Conservation (phyloP, 1,284 basidiomycete species). For the Ceratobasidium sp. region DNA sequence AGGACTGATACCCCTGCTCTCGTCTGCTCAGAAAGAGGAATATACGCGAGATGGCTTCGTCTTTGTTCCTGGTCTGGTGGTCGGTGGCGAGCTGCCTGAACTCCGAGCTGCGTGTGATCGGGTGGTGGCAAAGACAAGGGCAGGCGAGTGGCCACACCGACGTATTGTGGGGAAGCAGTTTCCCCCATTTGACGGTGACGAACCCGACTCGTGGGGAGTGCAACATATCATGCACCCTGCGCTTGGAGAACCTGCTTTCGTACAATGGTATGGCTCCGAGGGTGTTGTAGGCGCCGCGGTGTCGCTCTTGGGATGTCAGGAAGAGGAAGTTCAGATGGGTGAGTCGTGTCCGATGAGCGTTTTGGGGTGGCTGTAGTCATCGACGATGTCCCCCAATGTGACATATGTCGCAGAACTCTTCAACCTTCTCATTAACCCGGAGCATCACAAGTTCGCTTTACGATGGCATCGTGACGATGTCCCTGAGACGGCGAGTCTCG, state of each 20-base stretch:
- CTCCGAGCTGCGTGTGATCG: conserved; percentile 66
- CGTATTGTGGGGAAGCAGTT: conserved; percentile 85
- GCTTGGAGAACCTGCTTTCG: conserved; percentile 68
- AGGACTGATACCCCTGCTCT: conserved; percentile 36
- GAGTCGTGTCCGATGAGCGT: conserved; percentile 49
- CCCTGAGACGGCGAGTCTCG: conserved; percentile 66
- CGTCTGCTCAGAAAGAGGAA: conserved; percentile 39
- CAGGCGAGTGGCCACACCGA: conserved; percentile 72
- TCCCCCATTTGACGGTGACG: conserved; percentile 72
- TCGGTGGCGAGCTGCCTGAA: conserved; percentile 55
- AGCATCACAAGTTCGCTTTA: conserved; percentile 73
- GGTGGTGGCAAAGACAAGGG: conserved; percentile 66
- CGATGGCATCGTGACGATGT: conserved; percentile 88
- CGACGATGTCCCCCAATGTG: not conserved
- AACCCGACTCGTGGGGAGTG: conserved; percentile 79
- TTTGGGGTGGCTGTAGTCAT: not conserved
- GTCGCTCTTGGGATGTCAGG: conserved; percentile 66
- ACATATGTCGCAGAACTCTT: conserved; percentile 69
- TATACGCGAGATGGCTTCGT: conserved; percentile 80
- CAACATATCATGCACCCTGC: conserved; percentile 84
- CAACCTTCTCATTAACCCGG: conserved; percentile 81
- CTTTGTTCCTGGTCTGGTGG: conserved; percentile 70
- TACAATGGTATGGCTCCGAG: conserved; percentile 74
- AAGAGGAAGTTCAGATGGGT: conserved; percentile 76
- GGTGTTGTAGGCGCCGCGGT: conserved; percentile 62